A percentile compares a stretch with the other conserved stretches of the same genome.
phyloP scores from a whole-genome alignment of 345 rosid species.

The Erodium maritimum region DNA sequence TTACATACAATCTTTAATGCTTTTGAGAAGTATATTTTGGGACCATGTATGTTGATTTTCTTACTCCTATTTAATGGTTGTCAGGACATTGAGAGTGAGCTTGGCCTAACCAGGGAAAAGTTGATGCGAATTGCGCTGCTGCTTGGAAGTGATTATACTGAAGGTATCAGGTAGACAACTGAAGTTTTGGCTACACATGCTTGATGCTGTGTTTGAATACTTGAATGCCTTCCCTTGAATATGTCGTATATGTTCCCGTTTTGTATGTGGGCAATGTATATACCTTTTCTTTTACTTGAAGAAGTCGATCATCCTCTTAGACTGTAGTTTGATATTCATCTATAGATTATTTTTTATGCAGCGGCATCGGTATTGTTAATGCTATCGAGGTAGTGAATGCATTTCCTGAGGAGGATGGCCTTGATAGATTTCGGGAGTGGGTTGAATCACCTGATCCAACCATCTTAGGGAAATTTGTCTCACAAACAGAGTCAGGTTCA shows the following conservation, averaged over 20 bases:
- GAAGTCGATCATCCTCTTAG: not conserved
- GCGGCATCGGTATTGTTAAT: conserved; percentile 97
- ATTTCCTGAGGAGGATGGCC: conserved; percentile 88
- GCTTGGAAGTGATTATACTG: conserved; percentile 97
- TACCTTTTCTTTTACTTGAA: too few species aligned
- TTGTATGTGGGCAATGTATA: not conserved
- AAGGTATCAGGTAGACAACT: conserved; percentile 69
- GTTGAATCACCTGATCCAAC: conserved; percentile 93
- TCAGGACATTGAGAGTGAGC: conserved; percentile 86
- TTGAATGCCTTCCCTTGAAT: too few species aligned
- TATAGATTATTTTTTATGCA: conserved; percentile 22
- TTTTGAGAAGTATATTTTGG: not conserved
- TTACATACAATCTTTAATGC: too few species aligned
- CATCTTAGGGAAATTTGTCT: conserved; percentile 52
- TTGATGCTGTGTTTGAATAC: too few species aligned
- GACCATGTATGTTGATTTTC: not conserved
- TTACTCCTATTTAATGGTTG: not conserved
- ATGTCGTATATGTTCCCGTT: not conserved
- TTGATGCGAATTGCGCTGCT: conserved; percentile 85
- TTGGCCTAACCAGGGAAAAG: conserved; percentile 75
- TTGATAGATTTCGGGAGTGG: conserved; percentile 81
- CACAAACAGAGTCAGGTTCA: conserved; percentile 19
- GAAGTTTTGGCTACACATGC: not conserved
- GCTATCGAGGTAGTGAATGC: conserved; percentile 94
- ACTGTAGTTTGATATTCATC: not conserved